Conservation (phyloP, 2,329 filamentous ascomycete genomes). For the Alternaria longipes region DNA sequence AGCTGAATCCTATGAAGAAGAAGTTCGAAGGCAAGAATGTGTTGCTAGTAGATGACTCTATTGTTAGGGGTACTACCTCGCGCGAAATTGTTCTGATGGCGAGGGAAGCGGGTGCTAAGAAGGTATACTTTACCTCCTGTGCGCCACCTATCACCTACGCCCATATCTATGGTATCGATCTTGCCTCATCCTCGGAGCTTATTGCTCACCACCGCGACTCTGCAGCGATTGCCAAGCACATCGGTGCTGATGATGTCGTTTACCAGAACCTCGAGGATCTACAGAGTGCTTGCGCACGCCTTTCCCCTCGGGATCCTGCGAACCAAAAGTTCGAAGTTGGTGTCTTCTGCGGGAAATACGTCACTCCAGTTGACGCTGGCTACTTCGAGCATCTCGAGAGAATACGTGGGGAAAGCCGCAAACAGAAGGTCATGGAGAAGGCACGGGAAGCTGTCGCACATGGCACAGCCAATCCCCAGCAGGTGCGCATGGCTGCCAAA, state of each 20-base stretch:
- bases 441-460: constrained; percentile 72
- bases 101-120: constrained; percentile 80
- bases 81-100: constrained; percentile 85
- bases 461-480: constrained; percentile 67
- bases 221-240: constrained; percentile 69
- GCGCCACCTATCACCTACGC: constrained; percentile 84
- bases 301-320: constrained; percentile 67
- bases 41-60: constrained; percentile 86
- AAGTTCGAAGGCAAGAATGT: constrained; percentile 86
- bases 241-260: constrained; percentile 79
- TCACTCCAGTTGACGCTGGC: constrained; percentile 78
- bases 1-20: constrained; percentile 84
- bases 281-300: constrained; percentile 78
- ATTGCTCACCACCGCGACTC: constrained; percentile 74
- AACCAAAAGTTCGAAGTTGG: constrained; percentile 82
- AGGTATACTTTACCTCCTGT: constrained; percentile 84
- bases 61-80: constrained; percentile 86
- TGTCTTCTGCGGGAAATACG: constrained; percentile 89
- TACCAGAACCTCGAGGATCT: constrained; percentile 81
- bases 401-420: constrained; percentile 74
- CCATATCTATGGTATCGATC: constrained; percentile 65
- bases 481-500: constrained; percentile 70
- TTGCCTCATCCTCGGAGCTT: constrained; percentile 75
- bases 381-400: constrained; percentile 85
- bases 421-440: constrained; percentile 71